These are phyloP conservation scores for Ploettnerulaceae sp. DNA, from an alignment of 2,329 filamentous ascomycete species.

Conservation along the genomic window DNA sequence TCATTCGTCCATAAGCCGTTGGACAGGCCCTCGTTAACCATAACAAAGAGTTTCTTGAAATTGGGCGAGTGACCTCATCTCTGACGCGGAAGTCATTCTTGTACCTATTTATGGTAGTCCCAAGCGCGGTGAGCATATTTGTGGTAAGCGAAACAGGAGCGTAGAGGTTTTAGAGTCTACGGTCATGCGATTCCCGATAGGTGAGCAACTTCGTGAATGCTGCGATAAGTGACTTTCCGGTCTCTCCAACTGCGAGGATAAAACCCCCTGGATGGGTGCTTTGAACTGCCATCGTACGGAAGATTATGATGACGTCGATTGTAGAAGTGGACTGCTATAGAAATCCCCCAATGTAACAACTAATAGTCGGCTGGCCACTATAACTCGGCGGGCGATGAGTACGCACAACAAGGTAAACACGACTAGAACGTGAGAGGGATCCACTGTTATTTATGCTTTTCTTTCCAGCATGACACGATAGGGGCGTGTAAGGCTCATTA, in stretches of 20 bases:
- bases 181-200: constrained; percentile 15
- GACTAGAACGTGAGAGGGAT: too few relatives aligned
- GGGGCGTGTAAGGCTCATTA: constrained; percentile 9
- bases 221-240: constrained; percentile 9
- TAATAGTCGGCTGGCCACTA: too few relatives aligned
- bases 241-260: constrained; percentile 13
- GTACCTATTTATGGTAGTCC: constrained; percentile 17
- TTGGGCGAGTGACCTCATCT: constrained; percentile 9
- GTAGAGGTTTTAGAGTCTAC: constrained; percentile 15
- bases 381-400: too few relatives aligned
- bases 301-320: too few relatives aligned
- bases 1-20: constrained; percentile 16
- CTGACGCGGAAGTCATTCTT: constrained; percentile 12
- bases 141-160: constrained; percentile 17
- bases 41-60: constrained; percentile 14
- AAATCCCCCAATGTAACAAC: too few relatives aligned
- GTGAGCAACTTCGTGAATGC: constrained; percentile 15
- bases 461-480: constrained; percentile 4
- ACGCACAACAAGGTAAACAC: too few relatives aligned
- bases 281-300: constrained; percentile 6
- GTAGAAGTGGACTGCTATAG: too few relatives aligned
- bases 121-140: constrained; percentile 9
- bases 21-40: constrained; percentile 12
- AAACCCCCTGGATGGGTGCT: constrained; percentile 11
- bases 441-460: constrained; percentile 9